Evolutionary conservation across 768 basidiomycete species (phyloP).

Genomic region (Leccinellum rugosiceps): DNA sequence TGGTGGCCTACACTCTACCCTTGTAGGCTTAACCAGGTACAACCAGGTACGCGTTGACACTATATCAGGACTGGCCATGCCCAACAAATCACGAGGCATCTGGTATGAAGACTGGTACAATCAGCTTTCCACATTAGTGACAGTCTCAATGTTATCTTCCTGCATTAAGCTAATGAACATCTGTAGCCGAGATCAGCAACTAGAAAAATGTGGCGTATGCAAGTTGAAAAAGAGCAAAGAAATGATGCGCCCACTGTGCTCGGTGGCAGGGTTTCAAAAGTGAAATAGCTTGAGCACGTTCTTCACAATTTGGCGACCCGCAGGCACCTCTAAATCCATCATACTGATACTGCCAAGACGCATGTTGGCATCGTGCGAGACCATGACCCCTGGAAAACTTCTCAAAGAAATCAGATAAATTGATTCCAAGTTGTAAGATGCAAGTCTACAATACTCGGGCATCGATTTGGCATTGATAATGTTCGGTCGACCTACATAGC

Average conservation of each 20-base stretch:
- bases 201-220: background rate
- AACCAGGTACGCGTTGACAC: slow-evolving; percentile 9
- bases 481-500: background rate
- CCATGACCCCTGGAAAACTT: background rate
- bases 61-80: background rate
- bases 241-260: background rate
- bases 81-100: slow-evolving; percentile 8
- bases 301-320: slow-evolving; percentile 5
- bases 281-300: slow-evolving; percentile 6
- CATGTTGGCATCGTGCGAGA: slow-evolving; percentile 12
- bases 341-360: slow-evolving; percentile 9
- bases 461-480: slow-evolving; percentile 1
- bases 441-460: background rate
- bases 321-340: slow-evolving; percentile 5
- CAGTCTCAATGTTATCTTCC: slow-evolving; percentile 19
- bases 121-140: slow-evolving; percentile 14
- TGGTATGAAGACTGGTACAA: slow-evolving; percentile 17
- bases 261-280: background rate
- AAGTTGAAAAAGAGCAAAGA: background rate
- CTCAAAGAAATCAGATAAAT: slow-evolving; percentile 7
- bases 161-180: slow-evolving; percentile 24
- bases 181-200: slow-evolving; percentile 14
- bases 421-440: background rate
- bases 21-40: background rate
- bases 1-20: background rate